phyloP scores from a whole-genome alignment of 129 eudicot genomes.

The Cynara cardunculus region DNA sequence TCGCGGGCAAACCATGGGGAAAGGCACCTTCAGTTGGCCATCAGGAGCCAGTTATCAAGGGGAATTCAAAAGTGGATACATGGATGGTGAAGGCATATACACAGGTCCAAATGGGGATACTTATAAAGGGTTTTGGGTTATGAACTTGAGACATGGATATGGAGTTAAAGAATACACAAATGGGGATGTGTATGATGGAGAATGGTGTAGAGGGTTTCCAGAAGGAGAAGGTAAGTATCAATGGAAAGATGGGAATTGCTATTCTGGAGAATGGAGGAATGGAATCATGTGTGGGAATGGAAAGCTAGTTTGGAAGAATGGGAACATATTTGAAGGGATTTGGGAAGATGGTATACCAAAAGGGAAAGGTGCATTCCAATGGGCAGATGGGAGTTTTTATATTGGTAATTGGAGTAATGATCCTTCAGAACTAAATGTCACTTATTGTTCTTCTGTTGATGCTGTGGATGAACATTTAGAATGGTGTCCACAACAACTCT shows the following conservation, averaged over 20 bases:
- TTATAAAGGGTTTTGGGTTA: conserved; percentile 56
- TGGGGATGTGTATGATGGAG: conserved; percentile 63
- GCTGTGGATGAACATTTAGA: conserved; percentile 30
- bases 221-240: conserved; percentile 60
- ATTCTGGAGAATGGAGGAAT: conserved; percentile 55
- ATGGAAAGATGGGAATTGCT: conserved; percentile 56
- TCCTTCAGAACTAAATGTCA: conserved; percentile 46
- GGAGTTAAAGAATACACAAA: conserved; percentile 43
- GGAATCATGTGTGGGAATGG: conserved; percentile 57
- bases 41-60: conserved; percentile 63
- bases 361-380: conserved; percentile 51
- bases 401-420: conserved; percentile 62
- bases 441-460: conserved; percentile 36
- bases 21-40: conserved; percentile 66
- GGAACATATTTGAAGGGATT: conserved; percentile 52
- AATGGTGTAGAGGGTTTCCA: conserved; percentile 60
- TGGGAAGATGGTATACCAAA: conserved; percentile 65
- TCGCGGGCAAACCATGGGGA: conserved; percentile 60
- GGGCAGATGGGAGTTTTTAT: conserved; percentile 56
- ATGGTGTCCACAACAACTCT: conserved; percentile 61
- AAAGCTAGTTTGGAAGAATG: conserved; percentile 42
- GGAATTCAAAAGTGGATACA: conserved; percentile 61
- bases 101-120: conserved; percentile 46
- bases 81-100: conserved; percentile 71
- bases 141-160: conserved; percentile 61